These are phyloP conservation scores for Triangularia verruculosa DNA, from an alignment of 2,329 filamentous ascomycete genomes.

Conservation along the genomic window DNA sequence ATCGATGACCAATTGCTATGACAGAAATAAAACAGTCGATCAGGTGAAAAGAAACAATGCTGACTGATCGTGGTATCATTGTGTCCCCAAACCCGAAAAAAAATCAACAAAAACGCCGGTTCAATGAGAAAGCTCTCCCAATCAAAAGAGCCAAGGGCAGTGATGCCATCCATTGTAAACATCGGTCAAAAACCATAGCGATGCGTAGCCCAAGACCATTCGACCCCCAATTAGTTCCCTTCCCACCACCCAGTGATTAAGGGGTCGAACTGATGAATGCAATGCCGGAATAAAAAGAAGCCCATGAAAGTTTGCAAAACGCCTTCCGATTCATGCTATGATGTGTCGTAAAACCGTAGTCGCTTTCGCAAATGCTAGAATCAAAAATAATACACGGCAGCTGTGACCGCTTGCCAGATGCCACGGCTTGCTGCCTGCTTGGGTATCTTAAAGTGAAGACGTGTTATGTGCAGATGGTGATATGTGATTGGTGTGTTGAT, in stretches of 20 bases:
- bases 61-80: constrained; percentile 29
- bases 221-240: constrained; percentile 21
- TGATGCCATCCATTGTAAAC: constrained; percentile 29
- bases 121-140: constrained; percentile 15
- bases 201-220: constrained; percentile 22
- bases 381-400: constrained; percentile 26
- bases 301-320: constrained; percentile 16
- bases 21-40: neutral
- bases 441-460: constrained; percentile 24
- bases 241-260: constrained; percentile 17
- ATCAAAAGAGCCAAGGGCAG: constrained; percentile 19
- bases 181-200: constrained; percentile 22
- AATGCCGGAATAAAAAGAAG: constrained; percentile 18
- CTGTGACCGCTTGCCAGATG: constrained; percentile 22
- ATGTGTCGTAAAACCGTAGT: constrained; percentile 23
- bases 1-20: neutral
- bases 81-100: constrained; percentile 5
- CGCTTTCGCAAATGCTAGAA: constrained; percentile 23
- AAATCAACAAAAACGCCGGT: constrained; percentile 19
- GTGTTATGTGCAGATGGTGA: constrained; percentile 19
- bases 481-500: constrained; percentile 9
- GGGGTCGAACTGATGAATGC: constrained; percentile 24
- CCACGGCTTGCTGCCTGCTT: constrained; percentile 18
- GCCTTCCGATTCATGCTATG: constrained; percentile 26
- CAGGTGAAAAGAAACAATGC: constrained; percentile 6